Base-by-base conservation (phyloP, 768 basidiomycete genomes). In the Gyrodon lividus region DNA sequence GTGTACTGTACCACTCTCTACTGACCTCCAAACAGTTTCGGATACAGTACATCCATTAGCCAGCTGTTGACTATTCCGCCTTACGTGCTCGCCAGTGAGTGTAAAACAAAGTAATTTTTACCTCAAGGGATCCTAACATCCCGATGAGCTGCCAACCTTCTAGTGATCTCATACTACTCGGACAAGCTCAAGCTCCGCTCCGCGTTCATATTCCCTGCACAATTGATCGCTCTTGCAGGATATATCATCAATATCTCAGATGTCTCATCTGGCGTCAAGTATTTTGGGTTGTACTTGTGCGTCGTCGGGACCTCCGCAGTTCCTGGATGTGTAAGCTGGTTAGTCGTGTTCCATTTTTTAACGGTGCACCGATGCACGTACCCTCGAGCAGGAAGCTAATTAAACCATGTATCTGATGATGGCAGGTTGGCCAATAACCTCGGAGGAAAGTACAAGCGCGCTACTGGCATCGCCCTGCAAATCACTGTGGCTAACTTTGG, bases 41-140 rank as follows among this genome's bases (percentile, higher is more conserved):
- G 86, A 2, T 78, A 81, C 60, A 64, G 74, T 4, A 63, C 78
- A 5, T 69, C 83, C 0, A 72, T 83, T 45, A 82, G 78, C 48
- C 83, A 87, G 58, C 71, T 88, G 3, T 74, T 89, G 34, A 85
- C 84, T 2, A 78, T 88, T 0, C 86, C 86, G 1, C 84, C 84
- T 9, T 87, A 86, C 58, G 63, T 84, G 17, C 67, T 79, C 39
- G 84, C 82, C 13, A 80, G 86, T 86, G 56, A 33, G 81, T 66
- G 0, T 9, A 7, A n/a, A 39, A 44, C 28, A 17, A 0, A 12
- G 12, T 33, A 4, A 19, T 14, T 20, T 20, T 12, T 23, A 34
- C 31, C 5, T 33, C n/a, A n/a, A 43, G 19, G 14, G 47, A 3
- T 8, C 22, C 38, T 40, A 9, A 48, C 17, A 4, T 10, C 13